Evolutionary conservation across 139 green algal species (phyloP).

Genomic region (Volvox africanus): DNA sequence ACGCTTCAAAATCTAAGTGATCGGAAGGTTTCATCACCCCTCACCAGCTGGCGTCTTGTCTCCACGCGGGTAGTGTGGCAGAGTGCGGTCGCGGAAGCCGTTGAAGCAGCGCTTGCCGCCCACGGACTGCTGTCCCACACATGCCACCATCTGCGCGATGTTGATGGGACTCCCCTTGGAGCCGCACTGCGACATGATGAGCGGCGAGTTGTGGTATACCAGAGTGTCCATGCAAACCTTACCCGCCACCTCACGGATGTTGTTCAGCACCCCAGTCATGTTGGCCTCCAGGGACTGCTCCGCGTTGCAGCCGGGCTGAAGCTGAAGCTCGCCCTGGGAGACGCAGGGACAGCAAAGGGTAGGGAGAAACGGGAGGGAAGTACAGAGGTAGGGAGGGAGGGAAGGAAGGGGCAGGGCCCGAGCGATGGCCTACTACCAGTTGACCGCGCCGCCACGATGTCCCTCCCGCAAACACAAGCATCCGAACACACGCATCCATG

Average conservation of each 20-base stretch:
- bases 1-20: too few species aligned
- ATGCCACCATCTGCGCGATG: slow-evolving; percentile 98
- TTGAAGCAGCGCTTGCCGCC: slow-evolving; percentile 92
- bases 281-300: slow-evolving; percentile 90
- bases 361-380: background rate
- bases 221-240: slow-evolving; percentile 93
- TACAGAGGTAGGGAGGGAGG: background rate
- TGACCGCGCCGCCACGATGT: too few species aligned
- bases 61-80: slow-evolving; percentile 92
- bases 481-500: too few species aligned
- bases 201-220: slow-evolving; percentile 87
- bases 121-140: slow-evolving; percentile 97
- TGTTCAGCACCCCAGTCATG: slow-evolving; percentile 91
- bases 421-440: too few species aligned
- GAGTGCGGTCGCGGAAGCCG: slow-evolving; percentile 90
- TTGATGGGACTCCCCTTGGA: slow-evolving; percentile 97
- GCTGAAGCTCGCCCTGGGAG: slow-evolving; percentile 75
- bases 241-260: slow-evolving; percentile 91
- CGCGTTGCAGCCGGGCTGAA: slow-evolving; percentile 90
- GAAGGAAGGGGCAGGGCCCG: background rate
- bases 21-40: background rate
- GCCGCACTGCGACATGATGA: slow-evolving; percentile 98
- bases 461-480: too few species aligned
- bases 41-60: slow-evolving; percentile 61
- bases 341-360: background rate